Conservation (phyloP, 169 alveolate genomes). For the Babesia bovis region DNA sequence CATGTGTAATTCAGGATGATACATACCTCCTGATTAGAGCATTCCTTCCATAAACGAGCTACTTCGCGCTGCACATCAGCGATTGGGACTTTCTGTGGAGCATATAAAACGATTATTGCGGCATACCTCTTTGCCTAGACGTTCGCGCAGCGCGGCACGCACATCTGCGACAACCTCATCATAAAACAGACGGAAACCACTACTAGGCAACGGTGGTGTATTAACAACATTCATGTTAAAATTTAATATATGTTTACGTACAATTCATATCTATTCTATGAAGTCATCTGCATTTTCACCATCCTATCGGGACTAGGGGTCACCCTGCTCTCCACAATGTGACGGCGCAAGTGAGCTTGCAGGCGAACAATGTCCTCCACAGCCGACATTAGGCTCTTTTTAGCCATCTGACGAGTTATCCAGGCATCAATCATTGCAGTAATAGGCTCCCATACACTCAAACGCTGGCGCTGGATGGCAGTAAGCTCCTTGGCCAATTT, state of each 20-base stretch:
- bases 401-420: conserved; percentile 63
- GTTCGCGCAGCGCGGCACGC: conserved; percentile 8
- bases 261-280: not conserved
- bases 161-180: conserved; percentile 25
- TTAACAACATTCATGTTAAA: not conserved
- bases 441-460: conserved; percentile 86
- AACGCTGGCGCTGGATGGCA: conserved; percentile 83
- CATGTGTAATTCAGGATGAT: not conserved
- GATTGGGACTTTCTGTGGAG: not conserved
- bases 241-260: not conserved
- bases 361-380: conserved; percentile 79
- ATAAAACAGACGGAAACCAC: conserved; percentile 19
- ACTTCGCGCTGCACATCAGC: conserved; percentile 35
- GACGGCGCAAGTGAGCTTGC: conserved; percentile 86
- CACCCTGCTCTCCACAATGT: conserved; percentile 33
- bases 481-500: conserved; percentile 85
- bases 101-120: not conserved
- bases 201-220: not conserved
- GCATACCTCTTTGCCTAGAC: conserved; percentile 37
- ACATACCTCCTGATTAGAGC: conserved; percentile 19
- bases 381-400: conserved; percentile 58
- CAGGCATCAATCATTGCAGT: conserved; percentile 84
- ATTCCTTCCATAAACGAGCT: conserved; percentile 28
- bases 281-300: conserved; percentile 5
- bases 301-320: conserved; percentile 43